These are phyloP conservation scores for Saturnispora halmiae DNA, from an alignment of 805 yeast species.

Conservation along the genomic window DNA sequence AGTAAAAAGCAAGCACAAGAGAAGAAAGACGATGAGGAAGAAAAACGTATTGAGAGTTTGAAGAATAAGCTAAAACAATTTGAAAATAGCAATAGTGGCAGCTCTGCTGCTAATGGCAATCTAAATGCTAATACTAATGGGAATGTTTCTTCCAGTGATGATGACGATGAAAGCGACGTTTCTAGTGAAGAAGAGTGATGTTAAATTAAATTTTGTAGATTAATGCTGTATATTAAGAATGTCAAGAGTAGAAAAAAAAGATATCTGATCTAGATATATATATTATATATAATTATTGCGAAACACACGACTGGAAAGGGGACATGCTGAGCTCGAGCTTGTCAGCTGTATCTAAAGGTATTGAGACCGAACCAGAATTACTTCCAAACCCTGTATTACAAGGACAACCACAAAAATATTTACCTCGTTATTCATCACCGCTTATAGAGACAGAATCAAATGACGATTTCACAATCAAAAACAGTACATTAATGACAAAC, in stretches of 20 bases:
- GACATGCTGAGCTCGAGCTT: neutral
- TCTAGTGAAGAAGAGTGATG: conserved; percentile 25
- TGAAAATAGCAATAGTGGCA: conserved; percentile 37
- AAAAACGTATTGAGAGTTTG: conserved; percentile 64
- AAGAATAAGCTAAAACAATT: conserved; percentile 69
- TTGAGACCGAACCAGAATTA: neutral
- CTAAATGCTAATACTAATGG: conserved; percentile 28
- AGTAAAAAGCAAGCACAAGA: conserved; percentile 26
- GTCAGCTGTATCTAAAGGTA: neutral
- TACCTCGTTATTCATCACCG: conserved; percentile 12
- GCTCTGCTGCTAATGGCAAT: neutral
- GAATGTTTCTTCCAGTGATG: conserved; percentile 62
- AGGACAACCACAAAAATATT: neutral
- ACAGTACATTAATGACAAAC: neutral
- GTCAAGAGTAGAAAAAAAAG: neutral
- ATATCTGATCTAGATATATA: neutral
- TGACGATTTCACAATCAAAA: too few species aligned
- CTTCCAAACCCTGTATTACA: neutral
- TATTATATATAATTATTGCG: too few species aligned
- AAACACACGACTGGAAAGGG: too few species aligned
- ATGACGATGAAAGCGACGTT: conserved; percentile 37
- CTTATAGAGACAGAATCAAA: too few species aligned
- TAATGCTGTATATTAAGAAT: conserved; percentile 9
- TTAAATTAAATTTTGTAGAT: conserved; percentile 9
- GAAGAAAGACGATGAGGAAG: conserved; percentile 49